A percentile compares a stretch with the other conserved stretches of the same genome.
Conservation (phyloP, 2,329 filamentous ascomycete genomes). For the Trichoderma polysporum region DNA sequence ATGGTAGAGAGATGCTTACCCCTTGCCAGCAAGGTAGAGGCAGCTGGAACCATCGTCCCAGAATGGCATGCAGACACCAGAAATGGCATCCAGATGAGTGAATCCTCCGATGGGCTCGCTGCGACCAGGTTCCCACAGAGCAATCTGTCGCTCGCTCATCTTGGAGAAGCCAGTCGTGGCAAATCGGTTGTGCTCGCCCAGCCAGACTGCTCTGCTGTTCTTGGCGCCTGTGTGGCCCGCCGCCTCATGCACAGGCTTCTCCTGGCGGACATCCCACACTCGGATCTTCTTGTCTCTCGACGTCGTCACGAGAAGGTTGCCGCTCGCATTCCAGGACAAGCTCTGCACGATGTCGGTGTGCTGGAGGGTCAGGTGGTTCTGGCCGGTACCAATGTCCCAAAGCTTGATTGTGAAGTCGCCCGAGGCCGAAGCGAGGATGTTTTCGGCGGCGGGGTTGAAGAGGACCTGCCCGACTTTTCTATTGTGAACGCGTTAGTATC, state of each 20-base stretch:
- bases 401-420: conserved; percentile 94
- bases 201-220: conserved; percentile 95
- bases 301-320: conserved; percentile 83
- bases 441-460: conserved; percentile 95
- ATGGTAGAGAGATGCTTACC: conserved; percentile 54
- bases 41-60: conserved; percentile 98
- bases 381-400: conserved; percentile 85
- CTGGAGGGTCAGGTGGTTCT: conserved; percentile 72
- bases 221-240: conserved; percentile 89
- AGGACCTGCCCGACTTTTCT: conserved; percentile 98
- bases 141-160: conserved; percentile 97
- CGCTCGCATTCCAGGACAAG: conserved; percentile 91
- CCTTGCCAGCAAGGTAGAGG: conserved; percentile 94
- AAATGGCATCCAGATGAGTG: conserved; percentile 88
- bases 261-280: conserved; percentile 95
- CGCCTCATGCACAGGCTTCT: conserved; percentile 80
- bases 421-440: conserved; percentile 90
- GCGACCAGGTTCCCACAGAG: conserved; percentile 88
- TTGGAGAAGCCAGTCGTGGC: conserved; percentile 96
- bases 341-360: conserved; percentile 93
- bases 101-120: conserved; percentile 88
- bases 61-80: conserved; percentile 98
- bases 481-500: conserved; percentile 26
- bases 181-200: conserved; percentile 94
- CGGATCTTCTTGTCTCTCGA: conserved; percentile 97